Conservation (phyloP, 768 basidiomycete genomes). For the Boletus reticulatus region DNA sequence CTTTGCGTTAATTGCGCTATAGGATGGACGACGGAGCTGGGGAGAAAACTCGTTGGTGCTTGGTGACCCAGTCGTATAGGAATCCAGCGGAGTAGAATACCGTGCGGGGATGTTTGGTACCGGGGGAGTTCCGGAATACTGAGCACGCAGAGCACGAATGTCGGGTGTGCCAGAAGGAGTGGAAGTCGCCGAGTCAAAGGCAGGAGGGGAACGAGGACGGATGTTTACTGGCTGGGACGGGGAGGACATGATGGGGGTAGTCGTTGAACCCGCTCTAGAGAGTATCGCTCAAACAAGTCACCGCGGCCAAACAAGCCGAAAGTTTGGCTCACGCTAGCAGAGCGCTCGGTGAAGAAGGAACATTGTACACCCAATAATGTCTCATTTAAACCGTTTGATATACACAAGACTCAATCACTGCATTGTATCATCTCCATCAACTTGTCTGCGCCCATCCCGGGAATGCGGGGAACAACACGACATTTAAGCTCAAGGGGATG, state of each 20-base stretch:
- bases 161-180: constrained; percentile 61
- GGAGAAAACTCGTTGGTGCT: constrained; percentile 11
- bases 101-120: constrained; percentile 52
- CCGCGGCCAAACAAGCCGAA: too few relatives aligned
- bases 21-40: constrained; percentile 20
- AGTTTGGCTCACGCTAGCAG: too few relatives aligned
- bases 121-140: constrained; percentile 58
- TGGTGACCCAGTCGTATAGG: constrained; percentile 13
- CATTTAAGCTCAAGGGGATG: constrained; percentile 31
- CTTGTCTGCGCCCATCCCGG: constrained; percentile 13
- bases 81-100: constrained; percentile 45
- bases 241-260: constrained; percentile 39
- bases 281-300: too few relatives aligned
- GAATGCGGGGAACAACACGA: constrained; percentile 23
- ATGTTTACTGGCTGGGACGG: constrained; percentile 61
- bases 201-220: constrained; percentile 18
- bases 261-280: too few relatives aligned
- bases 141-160: constrained; percentile 60
- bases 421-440: constrained; percentile 13
- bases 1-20: constrained; percentile 41
- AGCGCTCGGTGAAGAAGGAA: too few relatives aligned
- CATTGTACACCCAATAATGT: too few relatives aligned
- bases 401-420: constrained; percentile 5
- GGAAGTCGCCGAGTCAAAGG: constrained; percentile 14
- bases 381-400: too few relatives aligned